A percentile compares a stretch with the other conserved stretches of the same genome.
phyloP scores from a whole-genome alignment of 352 stramenopile genomes.

The Phytopythium ostracodes region DNA sequence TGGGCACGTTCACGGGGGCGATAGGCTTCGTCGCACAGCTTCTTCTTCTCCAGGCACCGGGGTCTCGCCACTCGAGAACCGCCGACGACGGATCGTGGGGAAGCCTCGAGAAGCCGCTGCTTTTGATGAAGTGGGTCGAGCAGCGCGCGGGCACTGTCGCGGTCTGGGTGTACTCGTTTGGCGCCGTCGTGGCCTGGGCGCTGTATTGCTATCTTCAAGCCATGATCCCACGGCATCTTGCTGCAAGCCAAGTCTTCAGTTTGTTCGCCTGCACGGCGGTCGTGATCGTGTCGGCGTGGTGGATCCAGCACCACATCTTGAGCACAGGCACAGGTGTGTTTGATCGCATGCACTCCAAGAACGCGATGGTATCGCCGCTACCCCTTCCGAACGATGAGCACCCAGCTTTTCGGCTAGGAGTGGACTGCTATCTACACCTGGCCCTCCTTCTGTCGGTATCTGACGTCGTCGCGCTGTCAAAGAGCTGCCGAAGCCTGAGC shows the following conservation, averaged over 20 bases:
- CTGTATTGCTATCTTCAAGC: constrained; percentile 26
- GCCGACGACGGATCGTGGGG: background rate
- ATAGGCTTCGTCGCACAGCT: constrained; percentile 44
- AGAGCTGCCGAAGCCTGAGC: constrained; percentile 16
- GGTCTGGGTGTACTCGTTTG: constrained; percentile 18
- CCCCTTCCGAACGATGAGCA: background rate
- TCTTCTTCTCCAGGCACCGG: constrained; percentile 37
- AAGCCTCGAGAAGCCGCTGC: constrained; percentile 8
- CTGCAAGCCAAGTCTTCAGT: constrained; percentile 22
- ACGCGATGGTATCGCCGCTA: background rate
- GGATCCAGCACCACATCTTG: constrained; percentile 48
- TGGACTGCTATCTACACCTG: constrained; percentile 31
- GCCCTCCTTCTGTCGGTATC: constrained; percentile 27
- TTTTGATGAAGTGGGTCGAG: constrained; percentile 9
- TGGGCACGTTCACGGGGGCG: constrained; percentile 45
- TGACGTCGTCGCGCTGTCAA: constrained; percentile 26
- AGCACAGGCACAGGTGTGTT: background rate
- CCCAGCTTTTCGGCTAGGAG: constrained; percentile 13
- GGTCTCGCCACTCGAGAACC: constrained; percentile 7
- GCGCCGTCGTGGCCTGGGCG: constrained; percentile 10
- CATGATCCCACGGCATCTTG: constrained; percentile 23
- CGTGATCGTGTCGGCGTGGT: constrained; percentile 35
- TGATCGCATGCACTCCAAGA: background rate
- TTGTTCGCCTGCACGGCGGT: constrained; percentile 28
- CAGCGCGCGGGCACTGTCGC: constrained; percentile 5